Conservation (phyloP, 306 rosid genomes). For the Cucurbita argyrosperma region DNA sequence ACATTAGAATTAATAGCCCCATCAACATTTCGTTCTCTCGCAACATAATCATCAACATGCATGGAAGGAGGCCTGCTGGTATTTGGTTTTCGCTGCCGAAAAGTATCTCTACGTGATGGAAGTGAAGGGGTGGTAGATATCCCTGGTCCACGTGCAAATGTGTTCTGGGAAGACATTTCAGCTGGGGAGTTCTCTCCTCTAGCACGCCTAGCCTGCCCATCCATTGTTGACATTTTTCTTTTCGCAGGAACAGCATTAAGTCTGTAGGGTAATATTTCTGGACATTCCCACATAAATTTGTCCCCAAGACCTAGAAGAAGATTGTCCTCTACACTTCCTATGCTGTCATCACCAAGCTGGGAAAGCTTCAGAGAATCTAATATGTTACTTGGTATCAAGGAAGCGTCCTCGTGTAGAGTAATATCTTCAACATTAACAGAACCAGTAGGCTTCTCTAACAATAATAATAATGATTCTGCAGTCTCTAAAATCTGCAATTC, state of each 20-base stretch:
- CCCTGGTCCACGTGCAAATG: conserved; percentile 53
- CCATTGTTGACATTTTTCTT: conserved; percentile 54
- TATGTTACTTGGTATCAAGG: conserved; percentile 28
- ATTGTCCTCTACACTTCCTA: conserved; percentile 50
- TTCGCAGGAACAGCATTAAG: conserved; percentile 41
- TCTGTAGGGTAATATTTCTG: conserved; percentile 84
- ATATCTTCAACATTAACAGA: conserved; percentile 33
- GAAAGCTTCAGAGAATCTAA: conserved; percentile 31
- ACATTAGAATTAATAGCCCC: conserved; percentile 58
- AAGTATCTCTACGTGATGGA: conserved; percentile 86
- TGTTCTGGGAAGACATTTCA: conserved; percentile 42
- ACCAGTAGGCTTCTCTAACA: conserved; percentile 51
- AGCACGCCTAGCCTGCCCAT: conserved; percentile 62
- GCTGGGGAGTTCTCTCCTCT: conserved; percentile 66
- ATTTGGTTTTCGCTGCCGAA: conserved; percentile 97
- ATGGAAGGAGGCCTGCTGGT: conserved; percentile 98
- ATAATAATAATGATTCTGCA: conserved; percentile 37
- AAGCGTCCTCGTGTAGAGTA: conserved; percentile 13
- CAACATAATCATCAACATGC: conserved; percentile 98
- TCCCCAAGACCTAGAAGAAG: conserved; percentile 56
- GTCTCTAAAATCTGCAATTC: conserved; percentile 52
- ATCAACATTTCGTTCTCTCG: conserved; percentile 86
- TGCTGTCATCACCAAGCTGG: conserved; percentile 34
- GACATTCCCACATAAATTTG: conserved; percentile 86
- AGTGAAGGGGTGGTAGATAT: conserved; percentile 53